These are phyloP conservation scores for Cryphonectria carpinicola DNA, from an alignment of 2,329 filamentous ascomycete genomes.

Conservation along the genomic window DNA sequence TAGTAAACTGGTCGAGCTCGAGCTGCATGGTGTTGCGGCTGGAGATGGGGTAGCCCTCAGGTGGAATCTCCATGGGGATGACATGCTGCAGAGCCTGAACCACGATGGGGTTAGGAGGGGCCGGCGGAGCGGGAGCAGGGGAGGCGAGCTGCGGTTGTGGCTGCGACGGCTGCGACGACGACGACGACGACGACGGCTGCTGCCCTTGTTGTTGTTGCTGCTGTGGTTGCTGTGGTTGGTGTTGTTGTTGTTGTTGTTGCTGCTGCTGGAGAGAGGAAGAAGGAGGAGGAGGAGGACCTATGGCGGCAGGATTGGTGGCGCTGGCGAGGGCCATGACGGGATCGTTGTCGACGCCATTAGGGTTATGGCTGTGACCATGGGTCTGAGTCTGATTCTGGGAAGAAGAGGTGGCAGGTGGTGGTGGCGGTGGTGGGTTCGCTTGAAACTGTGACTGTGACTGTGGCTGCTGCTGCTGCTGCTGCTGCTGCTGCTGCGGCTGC, in stretches of 20 bases:
- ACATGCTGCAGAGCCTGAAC: slow-evolving; percentile 21
- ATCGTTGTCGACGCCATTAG: slow-evolving; percentile 29
- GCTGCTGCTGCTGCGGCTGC: slow-evolving; percentile 21
- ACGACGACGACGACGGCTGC: slow-evolving; percentile 1
- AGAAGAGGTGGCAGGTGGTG: not conserved
- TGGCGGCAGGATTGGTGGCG: slow-evolving; percentile 25
- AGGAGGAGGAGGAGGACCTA: slow-evolving; percentile 19
- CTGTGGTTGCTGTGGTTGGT: slow-evolving; percentile 4
- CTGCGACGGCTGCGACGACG: slow-evolving; percentile 7
- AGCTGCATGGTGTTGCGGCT: slow-evolving; percentile 41
- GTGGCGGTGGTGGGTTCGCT: not conserved
- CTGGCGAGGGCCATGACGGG: slow-evolving; percentile 29
- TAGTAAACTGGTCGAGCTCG: slow-evolving; percentile 42
- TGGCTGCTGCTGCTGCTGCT: slow-evolving; percentile 22
- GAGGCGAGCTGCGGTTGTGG: slow-evolving; percentile 18
- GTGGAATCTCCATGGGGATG: slow-evolving; percentile 37
- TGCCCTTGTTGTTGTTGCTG: slow-evolving; percentile 16
- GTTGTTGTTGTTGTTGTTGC: slow-evolving; percentile 14
- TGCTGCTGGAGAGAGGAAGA: slow-evolving; percentile 16
- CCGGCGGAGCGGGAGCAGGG: not conserved
- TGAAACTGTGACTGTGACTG: slow-evolving; percentile 19
- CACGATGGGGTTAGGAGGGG: slow-evolving; percentile 11
- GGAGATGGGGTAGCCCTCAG: slow-evolving; percentile 39
- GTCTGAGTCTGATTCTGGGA: slow-evolving; percentile 9
- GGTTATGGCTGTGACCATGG: slow-evolving; percentile 12